Evolutionary conservation across 495 filamentous ascomycete genomes (phyloP).

Genomic region (Hypoxylon subgilvum): DNA sequence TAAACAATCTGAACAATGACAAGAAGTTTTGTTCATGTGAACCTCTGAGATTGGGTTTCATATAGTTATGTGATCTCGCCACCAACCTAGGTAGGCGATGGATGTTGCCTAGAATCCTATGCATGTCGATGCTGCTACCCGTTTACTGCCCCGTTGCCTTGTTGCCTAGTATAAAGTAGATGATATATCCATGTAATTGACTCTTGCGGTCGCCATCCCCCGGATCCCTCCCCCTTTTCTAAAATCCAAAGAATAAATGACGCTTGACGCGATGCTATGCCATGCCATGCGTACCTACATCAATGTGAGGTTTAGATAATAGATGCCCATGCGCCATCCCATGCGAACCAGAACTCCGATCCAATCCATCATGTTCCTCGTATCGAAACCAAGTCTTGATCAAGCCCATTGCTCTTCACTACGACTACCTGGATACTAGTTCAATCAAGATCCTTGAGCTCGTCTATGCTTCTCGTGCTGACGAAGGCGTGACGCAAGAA

Average conservation of each 20-base stretch:
- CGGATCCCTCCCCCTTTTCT: too few species aligned
- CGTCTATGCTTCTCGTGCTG: constrained; percentile 66
- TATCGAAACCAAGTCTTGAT: too few species aligned
- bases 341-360: not conserved
- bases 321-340: constrained; percentile 10
- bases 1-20: constrained; percentile 26
- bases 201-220: too few species aligned
- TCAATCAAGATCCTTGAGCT: constrained; percentile 54
- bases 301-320: not conserved
- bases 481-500: constrained; percentile 84
- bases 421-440: too few species aligned
- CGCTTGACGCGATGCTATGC: not conserved
- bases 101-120: not conserved
- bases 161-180: not conserved
- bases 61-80: too few species aligned
- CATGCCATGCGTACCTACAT: not conserved
- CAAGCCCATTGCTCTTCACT: too few species aligned
- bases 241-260: not conserved
- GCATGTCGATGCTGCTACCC: too few species aligned
- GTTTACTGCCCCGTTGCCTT: too few species aligned
- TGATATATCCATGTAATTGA: not conserved
- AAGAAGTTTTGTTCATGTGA: too few species aligned
- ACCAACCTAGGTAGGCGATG: too few species aligned
- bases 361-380: too few species aligned
- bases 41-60: too few species aligned